These are phyloP conservation scores for Microdochium trichocladiopsis DNA, from an alignment of 2,329 filamentous ascomycete species.

Conservation along the genomic window DNA sequence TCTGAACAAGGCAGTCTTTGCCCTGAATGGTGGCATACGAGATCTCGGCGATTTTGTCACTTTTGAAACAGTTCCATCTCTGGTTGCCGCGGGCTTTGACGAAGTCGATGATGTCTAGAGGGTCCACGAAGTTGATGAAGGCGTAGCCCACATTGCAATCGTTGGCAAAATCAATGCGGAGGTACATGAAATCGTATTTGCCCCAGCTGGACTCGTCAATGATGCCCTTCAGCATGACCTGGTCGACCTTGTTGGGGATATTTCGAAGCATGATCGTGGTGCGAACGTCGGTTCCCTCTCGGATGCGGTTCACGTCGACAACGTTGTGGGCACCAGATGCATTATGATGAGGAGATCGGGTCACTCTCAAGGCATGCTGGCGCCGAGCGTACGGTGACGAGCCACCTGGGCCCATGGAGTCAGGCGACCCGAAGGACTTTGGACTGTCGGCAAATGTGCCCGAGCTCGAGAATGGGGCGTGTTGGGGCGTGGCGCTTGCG, in stretches of 20 bases:
- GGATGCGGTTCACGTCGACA: conserved; percentile 54
- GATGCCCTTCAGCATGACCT: conserved; percentile 68
- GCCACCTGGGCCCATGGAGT: conserved; percentile 31
- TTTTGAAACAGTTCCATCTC: conserved; percentile 74
- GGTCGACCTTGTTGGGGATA: conserved; percentile 84
- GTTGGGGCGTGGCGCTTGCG: background rate
- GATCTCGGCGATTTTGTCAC: conserved; percentile 79
- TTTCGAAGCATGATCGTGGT: conserved; percentile 92
- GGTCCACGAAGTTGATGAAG: conserved; percentile 90
- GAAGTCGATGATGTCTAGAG: conserved; percentile 71
- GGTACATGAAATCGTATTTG: conserved; percentile 90
- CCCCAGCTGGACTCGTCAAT: conserved; percentile 74
- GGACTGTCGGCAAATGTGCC: background rate
- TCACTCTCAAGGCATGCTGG: conserved; percentile 39
- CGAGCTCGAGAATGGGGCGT: background rate
- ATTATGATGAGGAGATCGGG: conserved; percentile 38
- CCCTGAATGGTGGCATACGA: conserved; percentile 98
- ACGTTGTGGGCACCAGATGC: conserved; percentile 50
- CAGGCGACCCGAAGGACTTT: conserved; percentile 16
- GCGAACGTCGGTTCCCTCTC: conserved; percentile 62
- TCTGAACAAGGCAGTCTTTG: conserved; percentile 81
- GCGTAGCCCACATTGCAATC: conserved; percentile 93
- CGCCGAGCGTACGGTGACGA: conserved; percentile 34
- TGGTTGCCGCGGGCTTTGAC: conserved; percentile 63
- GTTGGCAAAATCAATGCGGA: conserved; percentile 82